Conservation (phyloP, 2,329 filamentous ascomycete species). For the Cladobotryum mycophilum region DNA sequence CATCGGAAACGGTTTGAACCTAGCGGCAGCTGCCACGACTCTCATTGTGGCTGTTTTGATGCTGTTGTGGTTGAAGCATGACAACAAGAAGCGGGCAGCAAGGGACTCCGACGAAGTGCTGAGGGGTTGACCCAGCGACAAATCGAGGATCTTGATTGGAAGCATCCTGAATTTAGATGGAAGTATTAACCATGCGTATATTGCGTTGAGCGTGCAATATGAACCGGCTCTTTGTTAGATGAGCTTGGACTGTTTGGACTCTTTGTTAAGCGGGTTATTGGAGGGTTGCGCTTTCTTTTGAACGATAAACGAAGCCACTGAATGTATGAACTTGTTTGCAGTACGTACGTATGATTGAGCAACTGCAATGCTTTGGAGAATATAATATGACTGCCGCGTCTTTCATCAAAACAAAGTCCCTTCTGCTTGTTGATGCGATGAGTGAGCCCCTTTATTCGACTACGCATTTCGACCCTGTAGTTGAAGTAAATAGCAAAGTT, state of each 20-base stretch:
- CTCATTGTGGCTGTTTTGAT: constrained; percentile 43
- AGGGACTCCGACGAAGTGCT: constrained; percentile 38
- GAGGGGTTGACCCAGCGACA: constrained; percentile 45
- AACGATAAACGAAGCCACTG: too few species aligned
- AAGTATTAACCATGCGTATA: constrained; percentile 8
- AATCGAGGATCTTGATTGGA: constrained; percentile 58
- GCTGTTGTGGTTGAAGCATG: constrained; percentile 54
- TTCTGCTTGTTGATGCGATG: too few species aligned
- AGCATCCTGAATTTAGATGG: constrained; percentile 61
- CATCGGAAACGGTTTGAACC: constrained; percentile 65
- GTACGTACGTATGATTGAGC: too few species aligned
- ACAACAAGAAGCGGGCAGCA: constrained; percentile 43
- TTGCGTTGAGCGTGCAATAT: neutral
- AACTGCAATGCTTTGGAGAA: too few species aligned
- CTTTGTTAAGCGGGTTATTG: neutral
- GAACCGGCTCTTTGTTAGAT: neutral
- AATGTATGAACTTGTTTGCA: too few species aligned
- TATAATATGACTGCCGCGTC: too few species aligned
- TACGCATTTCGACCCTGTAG: too few species aligned
- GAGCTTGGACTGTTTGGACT: neutral
- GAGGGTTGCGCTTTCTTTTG: too few species aligned
- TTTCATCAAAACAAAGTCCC: too few species aligned
- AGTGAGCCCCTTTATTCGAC: too few species aligned
- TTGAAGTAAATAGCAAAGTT: too few species aligned
- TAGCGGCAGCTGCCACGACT: constrained; percentile 49